Evolutionary conservation across 2,329 filamentous ascomycete genomes (phyloP), one percentile per base, ranked within the genome.

Genomic region (Rutstroemia sydowiana): DNA sequence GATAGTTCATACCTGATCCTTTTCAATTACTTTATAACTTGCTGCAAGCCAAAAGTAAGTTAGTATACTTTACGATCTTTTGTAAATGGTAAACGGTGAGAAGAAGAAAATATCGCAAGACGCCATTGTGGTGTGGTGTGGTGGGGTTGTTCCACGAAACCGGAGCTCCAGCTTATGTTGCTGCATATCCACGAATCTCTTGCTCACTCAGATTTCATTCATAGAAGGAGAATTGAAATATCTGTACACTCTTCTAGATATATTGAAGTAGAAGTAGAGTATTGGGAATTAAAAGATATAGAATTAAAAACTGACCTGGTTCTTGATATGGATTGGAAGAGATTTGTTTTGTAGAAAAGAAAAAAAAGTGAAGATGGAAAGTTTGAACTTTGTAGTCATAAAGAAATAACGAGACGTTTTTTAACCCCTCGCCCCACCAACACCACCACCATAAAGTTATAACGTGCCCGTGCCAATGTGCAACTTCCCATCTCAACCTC

Each of bases 111-210:
- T 40, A 46, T 51, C 9, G 42, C 32, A 28, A 50, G 16, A 18
- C 31, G 23, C 30, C 40, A 50, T 45, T 30, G 54, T 53, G 55
- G 60, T 60, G 57, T 56, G 53, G 56, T 61, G 54, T 54, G 51
- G 39, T n/a, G n/a, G n/a, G n/a, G n/a, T n/a, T n/a, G n/a, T n/a
- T n/a, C n/a, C 52, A 57, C 48, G 54, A 55, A 36, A 51, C 48
- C 52, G 48, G 53, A 56, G 57, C 30, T 57, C 48, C 51, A 39
- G 32, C 18, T 44, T n/a, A 41, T 21, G 2, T 21, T 14, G n/a
- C n/a, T n/a, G n/a, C n/a, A n/a, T n/a, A n/a, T n/a, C n/a, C n/a
- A n/a, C n/a, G n/a, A n/a, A n/a, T n/a, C n/a, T n/a, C n/a, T 20
- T 41, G n/a, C 37, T 41, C 37, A 41, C 37, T 13, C 18, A 41